A percentile compares a stretch with the other conserved stretches of the same genome.
Conservation (phyloP, 2,329 filamentous ascomycete genomes). For the Niveomyces coronatus region DNA sequence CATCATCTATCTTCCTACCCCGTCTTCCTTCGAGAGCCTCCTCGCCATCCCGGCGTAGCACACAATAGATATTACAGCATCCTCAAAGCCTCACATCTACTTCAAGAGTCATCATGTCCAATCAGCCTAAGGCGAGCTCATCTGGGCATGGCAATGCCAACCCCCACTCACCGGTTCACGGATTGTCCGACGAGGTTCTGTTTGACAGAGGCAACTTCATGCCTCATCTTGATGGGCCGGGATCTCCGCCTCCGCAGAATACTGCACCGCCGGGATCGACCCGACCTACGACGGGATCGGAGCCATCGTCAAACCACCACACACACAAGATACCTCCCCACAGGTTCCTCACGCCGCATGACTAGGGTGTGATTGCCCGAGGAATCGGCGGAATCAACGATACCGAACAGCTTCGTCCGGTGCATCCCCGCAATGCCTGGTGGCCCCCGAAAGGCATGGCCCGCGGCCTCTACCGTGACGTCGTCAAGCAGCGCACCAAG, state of each 20-base stretch:
- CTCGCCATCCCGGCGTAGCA: not conserved
- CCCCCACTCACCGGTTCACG: not conserved
- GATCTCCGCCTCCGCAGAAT: too few relatives aligned
- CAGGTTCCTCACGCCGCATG: conserved; percentile 31
- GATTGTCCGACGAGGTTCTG: conserved; percentile 3
- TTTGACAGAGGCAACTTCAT: conserved; percentile 7
- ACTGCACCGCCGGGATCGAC: not conserved
- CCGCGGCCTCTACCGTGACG: conserved; percentile 38
- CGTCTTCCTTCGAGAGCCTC: too few relatives aligned
- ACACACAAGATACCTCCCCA: conserved; percentile 17
- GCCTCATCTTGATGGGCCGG: not conserved
- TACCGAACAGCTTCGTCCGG: conserved; percentile 30
- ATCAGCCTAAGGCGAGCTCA: not conserved
- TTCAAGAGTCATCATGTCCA: not conserved
- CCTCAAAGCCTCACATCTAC: not conserved
- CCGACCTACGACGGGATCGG: not conserved
- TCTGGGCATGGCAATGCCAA: not conserved
- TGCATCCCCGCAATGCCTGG: conserved; percentile 30
- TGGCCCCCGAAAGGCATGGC: conserved; percentile 39
- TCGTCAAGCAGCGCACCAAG: conserved; percentile 33
- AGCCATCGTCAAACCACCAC: conserved; percentile 7
- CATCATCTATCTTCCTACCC: too few relatives aligned
- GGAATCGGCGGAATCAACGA: conserved; percentile 37
- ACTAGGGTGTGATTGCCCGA: conserved; percentile 38
- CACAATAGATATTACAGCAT: not conserved